phyloP scores from a whole-genome alignment of 1,139 yeast genomes.

The Hemisphaericaspora lyxosophila region DNA sequence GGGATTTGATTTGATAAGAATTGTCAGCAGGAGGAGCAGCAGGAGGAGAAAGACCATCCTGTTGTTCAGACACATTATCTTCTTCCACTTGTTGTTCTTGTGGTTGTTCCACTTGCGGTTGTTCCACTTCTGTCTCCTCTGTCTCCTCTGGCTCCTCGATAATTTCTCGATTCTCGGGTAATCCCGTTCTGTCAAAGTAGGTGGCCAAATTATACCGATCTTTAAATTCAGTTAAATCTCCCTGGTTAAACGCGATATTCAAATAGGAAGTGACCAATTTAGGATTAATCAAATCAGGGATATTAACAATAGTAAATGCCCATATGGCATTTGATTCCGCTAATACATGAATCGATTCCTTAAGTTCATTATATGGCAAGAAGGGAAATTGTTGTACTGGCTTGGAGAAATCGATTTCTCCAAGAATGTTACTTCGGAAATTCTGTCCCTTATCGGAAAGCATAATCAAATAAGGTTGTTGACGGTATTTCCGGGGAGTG shows the following conservation, averaged over 20 bases:
- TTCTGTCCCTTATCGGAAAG: conserved; percentile 46
- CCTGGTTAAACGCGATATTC: conserved; percentile 51
- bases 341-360: conserved; percentile 44
- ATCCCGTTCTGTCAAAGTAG: conserved; percentile 31
- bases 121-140: conserved; percentile 11
- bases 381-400: conserved; percentile 55
- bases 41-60: not conserved
- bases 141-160: conserved; percentile 5
- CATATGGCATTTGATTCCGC: conserved; percentile 82
- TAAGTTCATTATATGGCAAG: conserved; percentile 55
- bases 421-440: conserved; percentile 47
- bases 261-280: conserved; percentile 53
- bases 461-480: conserved; percentile 38
- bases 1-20: conserved; percentile 28
- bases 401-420: conserved; percentile 22
- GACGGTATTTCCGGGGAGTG: conserved; percentile 7
- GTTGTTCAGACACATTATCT: no score
- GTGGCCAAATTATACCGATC: conserved; percentile 52
- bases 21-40: no score
- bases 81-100: conserved; percentile 7
- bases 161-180: conserved; percentile 18
- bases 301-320: conserved; percentile 48
- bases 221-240: conserved; percentile 48
- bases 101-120: conserved; percentile 11
- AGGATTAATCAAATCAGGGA: conserved; percentile 43